Evolutionary conservation across 2,329 filamentous ascomycete species (phyloP), one percentile per base, ranked within the genome.

Genomic region (Alternaria rosae): DNA sequence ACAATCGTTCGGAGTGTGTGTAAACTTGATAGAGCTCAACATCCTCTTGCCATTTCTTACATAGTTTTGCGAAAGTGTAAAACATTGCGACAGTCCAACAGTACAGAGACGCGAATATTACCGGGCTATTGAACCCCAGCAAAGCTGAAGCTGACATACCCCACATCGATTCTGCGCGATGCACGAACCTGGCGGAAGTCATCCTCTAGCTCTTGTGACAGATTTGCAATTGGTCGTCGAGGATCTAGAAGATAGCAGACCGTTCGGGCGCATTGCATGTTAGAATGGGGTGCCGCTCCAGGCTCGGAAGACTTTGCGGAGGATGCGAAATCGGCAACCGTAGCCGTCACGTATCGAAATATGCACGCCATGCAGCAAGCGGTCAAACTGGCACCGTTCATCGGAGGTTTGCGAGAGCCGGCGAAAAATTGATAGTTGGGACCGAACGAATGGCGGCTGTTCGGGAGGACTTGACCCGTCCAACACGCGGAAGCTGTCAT

Each of bases 121-220:
- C 42, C 45, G 38, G 50, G 41, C 41, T 44, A 47, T 30, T 48
- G 58, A 41, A 54, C 56, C 32, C 47, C 30, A 55, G 23, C 54
- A 20, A 35, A 35, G 17, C 23, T 26, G 47, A 57, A 57, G 68
- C 70, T 70, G 68, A 70, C 65, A 65, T 68, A 69, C 66, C 54
- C 65, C 67, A 65, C 65, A 57, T 55, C 21, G 52, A 30, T 23
- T 43, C 60, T 60, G 57, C 54, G 53, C 42, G 44, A 58, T 53
- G 64, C 32, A 47, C 42, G 10, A 41, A n/a, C 41, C 25, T 44
- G 45, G 54, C 44, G 26, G 38, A 54, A 21, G 35, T 58, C 44
- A 45, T 57, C 47, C 47, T 54, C 56, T 61, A 59, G 45, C 38
- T 38, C 45, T 51, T 47, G 47, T 50, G 20, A 23, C 25, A 21